Evolutionary conservation across 202 grass and related monocot genomes (phyloP).

Genomic region (Miscanthus sacchariflorus): DNA sequence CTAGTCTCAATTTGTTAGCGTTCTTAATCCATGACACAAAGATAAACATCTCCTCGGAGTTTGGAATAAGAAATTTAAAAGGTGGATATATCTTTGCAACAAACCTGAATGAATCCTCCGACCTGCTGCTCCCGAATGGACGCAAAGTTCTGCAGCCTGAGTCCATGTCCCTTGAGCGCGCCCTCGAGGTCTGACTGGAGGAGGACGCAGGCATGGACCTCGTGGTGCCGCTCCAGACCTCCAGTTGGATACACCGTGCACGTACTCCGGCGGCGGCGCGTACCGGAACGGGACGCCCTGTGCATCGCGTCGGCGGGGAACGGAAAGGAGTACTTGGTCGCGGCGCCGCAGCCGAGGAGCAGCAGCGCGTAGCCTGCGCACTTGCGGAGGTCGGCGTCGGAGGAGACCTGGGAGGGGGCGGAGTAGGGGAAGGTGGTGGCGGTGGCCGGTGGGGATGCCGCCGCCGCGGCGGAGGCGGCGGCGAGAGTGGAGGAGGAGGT

Average conservation of each 20-base stretch:
- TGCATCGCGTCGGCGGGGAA: slow-evolving; percentile 71
- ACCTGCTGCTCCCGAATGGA: slow-evolving; percentile 88
- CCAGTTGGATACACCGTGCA: slow-evolving; percentile 90
- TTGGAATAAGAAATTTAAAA: background rate
- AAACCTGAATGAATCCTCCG: slow-evolving; percentile 73
- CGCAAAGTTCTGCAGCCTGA: slow-evolving; percentile 88
- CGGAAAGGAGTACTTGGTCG: slow-evolving; percentile 92
- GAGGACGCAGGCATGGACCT: slow-evolving; percentile 83
- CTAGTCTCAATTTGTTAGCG: too few species aligned
- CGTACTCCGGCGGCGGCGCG: slow-evolving; percentile 82
- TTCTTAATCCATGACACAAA: background rate
- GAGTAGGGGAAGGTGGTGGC: slow-evolving; percentile 16
- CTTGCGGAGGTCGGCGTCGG: background rate
- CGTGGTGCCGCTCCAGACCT: slow-evolving; percentile 97
- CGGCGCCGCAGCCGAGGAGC: slow-evolving; percentile 43
- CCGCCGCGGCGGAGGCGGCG: slow-evolving; percentile 43
- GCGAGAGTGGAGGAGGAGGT: slow-evolving; percentile 50
- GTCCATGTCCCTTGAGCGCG: slow-evolving; percentile 65
- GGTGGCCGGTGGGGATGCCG: background rate
- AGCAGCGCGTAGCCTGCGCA: background rate
- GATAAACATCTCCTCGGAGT: background rate
- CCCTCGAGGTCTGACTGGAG: slow-evolving; percentile 83
- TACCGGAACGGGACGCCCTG: slow-evolving; percentile 79
- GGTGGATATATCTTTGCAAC: background rate
- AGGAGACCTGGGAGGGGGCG: background rate